These are phyloP conservation scores for Neonectria punicea DNA, from an alignment of 2,329 filamentous ascomycete genomes.

Conservation along the genomic window DNA sequence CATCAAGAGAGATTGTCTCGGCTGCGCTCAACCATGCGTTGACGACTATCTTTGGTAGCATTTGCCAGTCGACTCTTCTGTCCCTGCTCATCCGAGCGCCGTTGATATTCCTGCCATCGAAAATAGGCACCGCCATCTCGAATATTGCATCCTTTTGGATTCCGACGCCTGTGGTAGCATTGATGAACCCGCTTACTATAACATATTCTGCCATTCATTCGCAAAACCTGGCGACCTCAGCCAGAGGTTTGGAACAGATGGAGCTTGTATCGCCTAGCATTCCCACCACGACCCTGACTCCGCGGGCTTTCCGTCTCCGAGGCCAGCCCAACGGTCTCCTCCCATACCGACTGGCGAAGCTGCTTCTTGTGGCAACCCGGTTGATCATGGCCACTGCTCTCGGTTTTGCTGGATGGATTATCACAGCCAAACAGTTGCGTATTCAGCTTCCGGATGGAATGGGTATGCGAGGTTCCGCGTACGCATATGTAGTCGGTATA, in stretches of 20 bases:
- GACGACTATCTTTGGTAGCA: conserved; percentile 90
- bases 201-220: conserved; percentile 96
- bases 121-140: conserved; percentile 72
- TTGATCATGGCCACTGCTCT: conserved; percentile 91
- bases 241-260: conserved; percentile 83
- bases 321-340: conserved; percentile 68
- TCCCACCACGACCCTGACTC: conserved; percentile 77
- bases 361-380: conserved; percentile 89
- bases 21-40: conserved; percentile 85
- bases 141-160: conserved; percentile 82
- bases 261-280: conserved; percentile 79
- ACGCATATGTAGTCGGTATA: conserved; percentile 93
- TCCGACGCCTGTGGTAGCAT: conserved; percentile 83
- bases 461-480: conserved; percentile 80
- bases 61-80: conserved; percentile 87
- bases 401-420: conserved; percentile 96
- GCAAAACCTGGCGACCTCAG: conserved; percentile 80
- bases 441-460: conserved; percentile 65
- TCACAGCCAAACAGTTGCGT: conserved; percentile 82
- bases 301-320: conserved; percentile 58
- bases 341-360: conserved; percentile 89
- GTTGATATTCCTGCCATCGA: conserved; percentile 82
- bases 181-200: conserved; percentile 91
- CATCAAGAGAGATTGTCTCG: conserved; percentile 82
- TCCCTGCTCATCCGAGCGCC: conserved; percentile 85